Evolutionary conservation across 192 early-diverging fungal genomes (phyloP).

Genomic region (Umbelopsis vinacea): DNA sequence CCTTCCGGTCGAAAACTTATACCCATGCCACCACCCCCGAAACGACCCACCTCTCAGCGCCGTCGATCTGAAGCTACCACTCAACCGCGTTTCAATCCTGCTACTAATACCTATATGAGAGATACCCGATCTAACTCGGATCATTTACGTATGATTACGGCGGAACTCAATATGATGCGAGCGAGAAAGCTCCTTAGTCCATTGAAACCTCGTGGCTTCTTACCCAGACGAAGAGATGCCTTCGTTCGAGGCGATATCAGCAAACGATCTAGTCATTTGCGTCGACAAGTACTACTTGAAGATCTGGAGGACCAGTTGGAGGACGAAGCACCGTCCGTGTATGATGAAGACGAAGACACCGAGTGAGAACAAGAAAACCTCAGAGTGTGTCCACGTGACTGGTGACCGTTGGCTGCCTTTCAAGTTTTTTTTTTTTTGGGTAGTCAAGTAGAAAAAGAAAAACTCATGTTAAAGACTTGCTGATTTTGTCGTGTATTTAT

Average conservation of each 20-base stretch:
- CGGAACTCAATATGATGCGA: conserved; percentile 59
- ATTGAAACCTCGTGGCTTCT: conserved; percentile 44
- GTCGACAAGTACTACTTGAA: background rate
- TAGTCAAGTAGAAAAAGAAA: background rate
- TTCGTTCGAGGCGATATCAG: conserved; percentile 25
- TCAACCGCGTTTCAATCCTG: conserved; percentile 37
- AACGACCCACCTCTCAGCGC: background rate
- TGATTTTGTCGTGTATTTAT: conserved; percentile 19
- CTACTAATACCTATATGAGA: conserved; percentile 38
- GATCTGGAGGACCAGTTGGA: background rate
- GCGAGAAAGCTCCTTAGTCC: conserved; percentile 50
- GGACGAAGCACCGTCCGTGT: background rate
- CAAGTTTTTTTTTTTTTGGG: conserved; percentile 8
- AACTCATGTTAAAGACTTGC: background rate
- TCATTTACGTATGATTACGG: conserved; percentile 57
- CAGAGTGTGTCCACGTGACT: conserved; percentile 10
- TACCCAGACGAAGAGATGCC: conserved; percentile 38
- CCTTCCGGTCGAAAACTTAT: conserved; percentile 4
- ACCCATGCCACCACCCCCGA: conserved; percentile 36
- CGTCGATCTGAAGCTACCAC: conserved; percentile 40
- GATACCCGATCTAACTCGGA: conserved; percentile 54
- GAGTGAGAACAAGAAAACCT: background rate
- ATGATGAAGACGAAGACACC: background rate
- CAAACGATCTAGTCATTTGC: background rate
- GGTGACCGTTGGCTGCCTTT: conserved; percentile 5